Percentiles rank a stretch among this genome's conserved stretches.
Evolutionary conservation across 2,329 filamentous ascomycete genomes (phyloP).

Genomic region (Colletotrichum plurivorum): DNA sequence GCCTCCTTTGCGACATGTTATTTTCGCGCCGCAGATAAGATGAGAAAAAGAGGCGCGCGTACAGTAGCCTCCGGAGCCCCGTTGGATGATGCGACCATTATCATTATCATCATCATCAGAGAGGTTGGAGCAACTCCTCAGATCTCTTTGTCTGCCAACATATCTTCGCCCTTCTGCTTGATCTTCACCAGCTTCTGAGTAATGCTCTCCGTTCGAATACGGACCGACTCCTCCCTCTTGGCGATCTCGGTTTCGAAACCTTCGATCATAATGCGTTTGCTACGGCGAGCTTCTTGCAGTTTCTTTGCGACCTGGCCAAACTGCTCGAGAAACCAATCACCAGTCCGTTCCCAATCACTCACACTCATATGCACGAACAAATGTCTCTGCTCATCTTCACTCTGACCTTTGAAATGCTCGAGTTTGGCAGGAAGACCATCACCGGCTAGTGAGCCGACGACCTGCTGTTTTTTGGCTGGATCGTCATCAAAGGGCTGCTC

Average conservation of each 20-base stretch:
- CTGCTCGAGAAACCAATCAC: slow-evolving; percentile 72
- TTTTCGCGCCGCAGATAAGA: background rate
- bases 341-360: slow-evolving; percentile 71
- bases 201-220: slow-evolving; percentile 67
- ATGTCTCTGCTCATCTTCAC: slow-evolving; percentile 60
- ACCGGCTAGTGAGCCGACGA: slow-evolving; percentile 52
- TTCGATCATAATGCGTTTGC: slow-evolving; percentile 64
- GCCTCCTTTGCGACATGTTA: background rate
- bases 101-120: no score
- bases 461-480: slow-evolving; percentile 62
- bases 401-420: slow-evolving; percentile 62
- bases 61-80: background rate
- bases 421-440: slow-evolving; percentile 64
- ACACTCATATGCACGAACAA: slow-evolving; percentile 69
- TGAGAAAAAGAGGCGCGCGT: background rate
- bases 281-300: slow-evolving; percentile 62
- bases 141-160: slow-evolving; percentile 63
- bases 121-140: slow-evolving; percentile 36
- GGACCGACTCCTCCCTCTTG: slow-evolving; percentile 67
- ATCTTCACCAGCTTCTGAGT: slow-evolving; percentile 68
- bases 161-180: slow-evolving; percentile 69
- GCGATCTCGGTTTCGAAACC: slow-evolving; percentile 70
- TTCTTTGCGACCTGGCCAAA: slow-evolving; percentile 65
- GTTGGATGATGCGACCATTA: no score
- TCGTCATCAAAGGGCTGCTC: slow-evolving; percentile 71